These are phyloP conservation scores for Stevia rebaudiana DNA, from an alignment of 140 eudicot species.

Conservation along the genomic window DNA sequence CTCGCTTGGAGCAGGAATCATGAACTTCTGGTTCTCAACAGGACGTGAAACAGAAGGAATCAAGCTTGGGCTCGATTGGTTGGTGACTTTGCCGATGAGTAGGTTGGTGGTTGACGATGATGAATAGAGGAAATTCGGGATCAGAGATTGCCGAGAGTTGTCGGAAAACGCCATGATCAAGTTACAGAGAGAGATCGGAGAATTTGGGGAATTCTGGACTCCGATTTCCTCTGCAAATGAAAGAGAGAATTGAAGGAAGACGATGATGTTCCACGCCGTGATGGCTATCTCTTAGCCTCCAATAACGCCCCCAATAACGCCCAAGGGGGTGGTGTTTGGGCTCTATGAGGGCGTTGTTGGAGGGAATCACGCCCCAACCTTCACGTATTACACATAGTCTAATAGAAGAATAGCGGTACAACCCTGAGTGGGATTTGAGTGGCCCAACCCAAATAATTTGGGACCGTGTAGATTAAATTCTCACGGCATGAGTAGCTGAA, in stretches of 20 bases:
- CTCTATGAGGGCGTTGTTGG: too few species aligned
- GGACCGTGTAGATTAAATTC: too few species aligned
- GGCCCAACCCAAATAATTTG: too few species aligned
- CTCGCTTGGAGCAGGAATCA: slow-evolving; percentile 54
- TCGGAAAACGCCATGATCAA: slow-evolving; percentile 33
- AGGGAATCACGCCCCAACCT: too few species aligned
- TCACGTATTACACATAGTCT: too few species aligned
- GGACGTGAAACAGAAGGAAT: slow-evolving; percentile 17
- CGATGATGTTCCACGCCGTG: too few species aligned
- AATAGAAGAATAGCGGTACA: too few species aligned
- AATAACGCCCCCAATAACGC: too few species aligned
- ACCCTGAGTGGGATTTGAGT: too few species aligned
- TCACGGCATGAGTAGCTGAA: too few species aligned
- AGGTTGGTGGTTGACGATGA: slow-evolving; percentile 25
- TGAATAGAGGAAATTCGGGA: slow-evolving; percentile 42
- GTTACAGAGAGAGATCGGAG: slow-evolving; percentile 21
- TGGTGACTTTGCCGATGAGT: slow-evolving; percentile 13
- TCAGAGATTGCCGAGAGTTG: slow-evolving; percentile 32
- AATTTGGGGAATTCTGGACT: not conserved
- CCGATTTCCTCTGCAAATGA: slow-evolving; percentile 46
- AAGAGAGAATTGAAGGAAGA: slow-evolving; percentile 32
- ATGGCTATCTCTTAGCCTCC: too few species aligned
- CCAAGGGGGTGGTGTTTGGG: too few species aligned
- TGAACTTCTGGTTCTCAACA: slow-evolving; percentile 10
- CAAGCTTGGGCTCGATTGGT: slow-evolving; percentile 16